Evolutionary conservation across 2,329 filamentous ascomycete species (phyloP).

Genomic region (Delphinella strobiligena): DNA sequence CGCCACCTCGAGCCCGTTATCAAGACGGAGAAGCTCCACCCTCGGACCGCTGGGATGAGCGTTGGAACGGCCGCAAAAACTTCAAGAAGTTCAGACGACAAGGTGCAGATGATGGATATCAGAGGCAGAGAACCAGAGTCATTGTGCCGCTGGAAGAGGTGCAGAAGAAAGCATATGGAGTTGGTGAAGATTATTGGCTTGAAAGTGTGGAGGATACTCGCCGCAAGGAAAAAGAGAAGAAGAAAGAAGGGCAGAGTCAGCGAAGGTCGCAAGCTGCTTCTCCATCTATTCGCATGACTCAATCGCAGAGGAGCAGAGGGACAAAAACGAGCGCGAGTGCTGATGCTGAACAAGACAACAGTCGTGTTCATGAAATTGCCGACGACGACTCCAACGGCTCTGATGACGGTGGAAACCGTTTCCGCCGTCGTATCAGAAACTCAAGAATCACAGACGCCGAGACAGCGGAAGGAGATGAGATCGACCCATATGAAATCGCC

Average conservation of each 20-base stretch:
- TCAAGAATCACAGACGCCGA: constrained; percentile 18
- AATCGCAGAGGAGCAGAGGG: not conserved
- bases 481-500: constrained; percentile 11
- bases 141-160: constrained; percentile 64
- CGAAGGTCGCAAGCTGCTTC: constrained; percentile 3
- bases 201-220: constrained; percentile 26
- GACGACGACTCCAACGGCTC: constrained; percentile 7
- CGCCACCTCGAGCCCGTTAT: constrained; percentile 12
- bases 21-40: constrained; percentile 26
- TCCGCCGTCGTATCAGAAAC: constrained; percentile 17
- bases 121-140: constrained; percentile 38
- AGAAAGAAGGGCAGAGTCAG: constrained; percentile 5
- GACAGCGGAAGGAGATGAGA: constrained; percentile 2
- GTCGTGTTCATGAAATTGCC: constrained; percentile 4
- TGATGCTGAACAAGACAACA: not conserved
- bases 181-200: constrained; percentile 68
- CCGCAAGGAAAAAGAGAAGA: constrained; percentile 11
- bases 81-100: constrained; percentile 73
- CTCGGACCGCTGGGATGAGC: constrained; percentile 64
- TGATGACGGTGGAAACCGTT: constrained; percentile 14
- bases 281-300: not conserved
- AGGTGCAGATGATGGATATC: constrained; percentile 18
- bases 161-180: constrained; percentile 57
- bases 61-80: constrained; percentile 90
- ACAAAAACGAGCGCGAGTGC: not conserved